These are phyloP conservation scores for Crataegus laevigata DNA, from an alignment of 306 rosid genomes.

Conservation along the genomic window DNA sequence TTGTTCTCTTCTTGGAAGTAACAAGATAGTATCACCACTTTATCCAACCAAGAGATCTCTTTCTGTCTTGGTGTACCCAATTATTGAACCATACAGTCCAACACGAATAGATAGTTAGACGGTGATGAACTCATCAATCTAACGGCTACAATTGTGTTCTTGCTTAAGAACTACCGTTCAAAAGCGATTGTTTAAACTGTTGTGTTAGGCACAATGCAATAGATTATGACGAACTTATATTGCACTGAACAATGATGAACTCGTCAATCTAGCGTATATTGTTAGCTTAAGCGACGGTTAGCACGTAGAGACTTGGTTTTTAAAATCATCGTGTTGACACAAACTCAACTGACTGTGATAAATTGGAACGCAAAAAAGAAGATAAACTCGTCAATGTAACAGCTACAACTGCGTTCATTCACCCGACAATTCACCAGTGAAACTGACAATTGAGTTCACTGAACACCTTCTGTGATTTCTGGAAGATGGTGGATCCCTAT, in stretches of 20 bases:
- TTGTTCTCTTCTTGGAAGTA: too few relatives aligned
- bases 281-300: too few relatives aligned
- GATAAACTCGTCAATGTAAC: not conserved
- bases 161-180: too few relatives aligned
- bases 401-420: not conserved
- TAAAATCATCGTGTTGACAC: not conserved
- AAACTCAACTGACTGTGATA: not conserved
- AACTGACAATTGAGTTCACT: not conserved
- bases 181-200: too few relatives aligned
- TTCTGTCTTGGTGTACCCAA: not conserved
- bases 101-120: not conserved
- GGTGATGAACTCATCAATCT: not conserved
- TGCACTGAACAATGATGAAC: not conserved
- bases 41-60: not conserved
- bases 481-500: not conserved
- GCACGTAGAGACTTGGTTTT: not conserved
- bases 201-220: too few relatives aligned
- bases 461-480: not conserved
- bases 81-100: not conserved
- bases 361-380: not conserved
- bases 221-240: too few relatives aligned
- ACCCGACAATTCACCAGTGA: not conserved
- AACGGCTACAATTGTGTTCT: not conserved
- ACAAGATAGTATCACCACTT: too few relatives aligned
- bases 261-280: not conserved